These are phyloP conservation scores for Pichia manshurica DNA, from an alignment of 805 yeast species.

Conservation along the genomic window DNA sequence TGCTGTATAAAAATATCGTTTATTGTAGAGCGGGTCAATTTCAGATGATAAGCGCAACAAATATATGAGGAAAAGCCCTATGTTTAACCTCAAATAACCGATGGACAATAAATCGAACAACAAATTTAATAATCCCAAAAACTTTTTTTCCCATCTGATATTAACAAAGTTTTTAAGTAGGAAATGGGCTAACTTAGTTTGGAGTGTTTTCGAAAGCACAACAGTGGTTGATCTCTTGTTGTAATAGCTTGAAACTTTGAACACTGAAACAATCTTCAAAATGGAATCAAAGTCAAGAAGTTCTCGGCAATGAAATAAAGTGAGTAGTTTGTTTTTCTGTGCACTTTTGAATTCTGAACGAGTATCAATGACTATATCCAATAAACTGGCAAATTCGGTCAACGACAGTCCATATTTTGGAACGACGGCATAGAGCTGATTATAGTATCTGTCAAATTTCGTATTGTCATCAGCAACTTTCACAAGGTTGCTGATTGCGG, in stretches of 20 bases:
- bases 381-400: conserved; percentile 16
- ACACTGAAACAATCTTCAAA: conserved; percentile 18
- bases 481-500: conserved; percentile 1
- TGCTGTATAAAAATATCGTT: conserved; percentile 18
- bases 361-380: conserved; percentile 20
- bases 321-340: conserved; percentile 16
- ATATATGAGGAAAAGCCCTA: conserved; percentile 20
- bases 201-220: conserved; percentile 16
- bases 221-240: conserved; percentile 13
- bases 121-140: conserved; percentile 19
- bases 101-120: conserved; percentile 25
- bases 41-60: conserved; percentile 11
- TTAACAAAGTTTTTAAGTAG: conserved; percentile 20
- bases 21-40: conserved; percentile 20
- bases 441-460: conserved; percentile 3
- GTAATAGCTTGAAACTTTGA: conserved; percentile 21
- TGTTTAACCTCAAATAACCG: conserved; percentile 23
- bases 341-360: conserved; percentile 10
- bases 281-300: conserved; percentile 21
- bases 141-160: conserved; percentile 19
- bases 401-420: conserved; percentile 23
- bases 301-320: conserved; percentile 19
- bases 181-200: conserved; percentile 19
- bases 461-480: neutral
- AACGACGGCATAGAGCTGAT: conserved; percentile 18